Evolutionary conservation across 2,329 filamentous ascomycete genomes (phyloP).

Genomic region (Fusarium illudens): DNA sequence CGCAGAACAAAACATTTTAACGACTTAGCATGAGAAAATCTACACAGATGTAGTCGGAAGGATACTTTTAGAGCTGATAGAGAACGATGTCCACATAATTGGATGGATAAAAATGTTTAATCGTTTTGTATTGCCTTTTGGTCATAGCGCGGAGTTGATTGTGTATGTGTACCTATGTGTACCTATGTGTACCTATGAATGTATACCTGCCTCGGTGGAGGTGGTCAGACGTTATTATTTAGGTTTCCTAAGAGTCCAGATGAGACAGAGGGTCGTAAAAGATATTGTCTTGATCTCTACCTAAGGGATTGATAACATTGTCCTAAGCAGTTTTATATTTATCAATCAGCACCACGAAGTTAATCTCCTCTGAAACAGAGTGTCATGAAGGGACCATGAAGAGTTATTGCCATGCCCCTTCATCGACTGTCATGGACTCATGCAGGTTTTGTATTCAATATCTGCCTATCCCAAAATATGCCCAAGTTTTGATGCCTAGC

Average conservation of each 20-base stretch:
- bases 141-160: not conserved
- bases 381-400: not conserved
- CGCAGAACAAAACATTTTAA: slow-evolving; percentile 35
- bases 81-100: slow-evolving; percentile 39
- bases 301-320: not conserved
- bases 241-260: not conserved
- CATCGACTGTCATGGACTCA: not conserved
- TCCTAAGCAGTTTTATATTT: no score
- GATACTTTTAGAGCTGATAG: slow-evolving; percentile 37
- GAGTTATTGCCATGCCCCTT: not conserved
- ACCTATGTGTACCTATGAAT: no score
- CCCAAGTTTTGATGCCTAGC: not conserved
- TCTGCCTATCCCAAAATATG: not conserved
- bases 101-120: slow-evolving; percentile 33
- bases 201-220: no score
- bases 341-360: not conserved
- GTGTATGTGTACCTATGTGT: not conserved
- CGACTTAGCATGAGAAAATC: slow-evolving; percentile 43
- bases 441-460: not conserved
- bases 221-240: no score
- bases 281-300: not conserved
- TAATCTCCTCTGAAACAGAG: not conserved
- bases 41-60: slow-evolving; percentile 38
- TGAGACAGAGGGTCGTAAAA: not conserved
- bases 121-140: slow-evolving; percentile 17